Base-by-base conservation (phyloP, 495 filamentous ascomycete genomes). In the Tuber calosporum region DNA sequence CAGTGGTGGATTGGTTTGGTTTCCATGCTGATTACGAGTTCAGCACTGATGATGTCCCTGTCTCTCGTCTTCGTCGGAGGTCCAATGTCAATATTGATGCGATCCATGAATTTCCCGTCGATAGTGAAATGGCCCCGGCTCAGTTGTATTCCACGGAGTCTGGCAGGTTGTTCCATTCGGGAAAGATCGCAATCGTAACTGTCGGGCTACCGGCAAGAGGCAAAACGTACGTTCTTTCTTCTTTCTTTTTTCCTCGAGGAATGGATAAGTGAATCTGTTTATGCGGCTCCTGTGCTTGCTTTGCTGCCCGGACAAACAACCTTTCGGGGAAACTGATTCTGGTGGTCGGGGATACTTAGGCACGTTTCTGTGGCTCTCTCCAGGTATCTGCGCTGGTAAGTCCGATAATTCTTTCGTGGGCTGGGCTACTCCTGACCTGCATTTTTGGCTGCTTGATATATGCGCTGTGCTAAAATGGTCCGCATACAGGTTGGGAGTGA, bases 121-220 rank as follows among this genome's bases (percentile, higher is more conserved):
- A 92, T 75, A 80, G 77, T 37, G 90, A 93, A 72, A 88, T 96
- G 84, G 96, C 96, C 4, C 96, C 96, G 22, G 96, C 96, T 73
- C 96, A 99, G 84, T 86, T 99, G 37, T 99, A 99, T 83, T 97
- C 93, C 82, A 99, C 96, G 30, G 94, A 97, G 86, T 97, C 94
- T 45, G 96, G 96, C 69, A 88, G 94, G 34, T 88, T 99, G 37
- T 99, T 98, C 81, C 96, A 99, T 83, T 97, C 95, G 9, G 96
- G 96, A 66, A 88, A 94, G 42, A 98, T 99, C 77, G 93, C 93
- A 53, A 98, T 99, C 73, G 94, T 94, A 70, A 97, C 96, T 77
- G 96, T 98, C 80, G 96, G 96, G 70, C 87, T 97, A 62, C 96
- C 96, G 67, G 96, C 96, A 42, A 90, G 96, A 83, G 96, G 96